These are phyloP conservation scores for Penicillium sp. DNA, from an alignment of 2,329 filamentous ascomycete genomes.

Conservation along the genomic window DNA sequence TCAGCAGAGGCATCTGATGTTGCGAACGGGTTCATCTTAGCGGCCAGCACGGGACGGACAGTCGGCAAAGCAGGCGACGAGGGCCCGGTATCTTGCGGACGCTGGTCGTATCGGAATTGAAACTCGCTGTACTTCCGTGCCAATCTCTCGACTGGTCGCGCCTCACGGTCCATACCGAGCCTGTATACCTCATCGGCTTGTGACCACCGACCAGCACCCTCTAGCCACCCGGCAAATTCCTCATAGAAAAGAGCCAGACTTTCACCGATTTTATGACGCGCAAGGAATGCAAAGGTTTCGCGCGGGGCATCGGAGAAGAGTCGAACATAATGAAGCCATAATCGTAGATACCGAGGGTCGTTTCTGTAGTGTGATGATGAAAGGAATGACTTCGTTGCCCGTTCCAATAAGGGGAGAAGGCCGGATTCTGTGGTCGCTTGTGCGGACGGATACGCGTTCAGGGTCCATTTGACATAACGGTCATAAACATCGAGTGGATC, in stretches of 20 bases:
- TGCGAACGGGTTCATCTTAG: constrained; percentile 82
- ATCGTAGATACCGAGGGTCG: constrained; percentile 85
- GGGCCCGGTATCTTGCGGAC: constrained; percentile 65
- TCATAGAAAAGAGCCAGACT: constrained; percentile 90
- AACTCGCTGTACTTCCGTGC: constrained; percentile 92
- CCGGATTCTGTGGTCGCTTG: constrained; percentile 92
- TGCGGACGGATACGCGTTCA: constrained; percentile 90
- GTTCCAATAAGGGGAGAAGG: constrained; percentile 82
- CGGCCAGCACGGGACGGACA: constrained; percentile 76
- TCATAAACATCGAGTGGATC: constrained; percentile 95
- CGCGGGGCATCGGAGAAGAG: constrained; percentile 91
- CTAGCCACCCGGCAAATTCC: constrained; percentile 92
- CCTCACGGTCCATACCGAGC: constrained; percentile 84
- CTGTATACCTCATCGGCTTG: constrained; percentile 95
- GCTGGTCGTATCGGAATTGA: constrained; percentile 71
- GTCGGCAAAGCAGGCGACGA: constrained; percentile 83
- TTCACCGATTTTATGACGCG: constrained; percentile 85
- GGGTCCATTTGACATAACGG: constrained; percentile 94
- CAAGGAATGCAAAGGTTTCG: constrained; percentile 88
- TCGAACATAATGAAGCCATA: constrained; percentile 93
- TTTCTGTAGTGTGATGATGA: constrained; percentile 87
- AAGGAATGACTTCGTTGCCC: constrained; percentile 87
- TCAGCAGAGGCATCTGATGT: constrained; percentile 54
- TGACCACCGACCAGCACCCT: constrained; percentile 76
- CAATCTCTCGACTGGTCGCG: constrained; percentile 75